Evolutionary conservation across 805 yeast genomes (phyloP).

Genomic region (Maudiozyma serrabonitensis): DNA sequence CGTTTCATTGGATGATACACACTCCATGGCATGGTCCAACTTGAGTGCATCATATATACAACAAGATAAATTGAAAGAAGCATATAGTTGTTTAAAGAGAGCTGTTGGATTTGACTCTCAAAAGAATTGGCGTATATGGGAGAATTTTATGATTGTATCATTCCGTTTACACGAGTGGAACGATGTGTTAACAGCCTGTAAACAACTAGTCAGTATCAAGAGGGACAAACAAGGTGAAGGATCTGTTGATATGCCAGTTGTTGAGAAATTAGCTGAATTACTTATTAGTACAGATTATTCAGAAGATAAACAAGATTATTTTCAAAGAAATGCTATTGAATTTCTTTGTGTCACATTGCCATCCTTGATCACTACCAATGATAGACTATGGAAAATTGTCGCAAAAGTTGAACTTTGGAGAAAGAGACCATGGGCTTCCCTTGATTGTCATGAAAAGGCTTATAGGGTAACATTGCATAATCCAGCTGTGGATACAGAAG

Average conservation of each 20-base stretch:
- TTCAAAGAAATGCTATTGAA: slow-evolving; percentile 60
- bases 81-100: slow-evolving; percentile 73
- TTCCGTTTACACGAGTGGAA: slow-evolving; percentile 79
- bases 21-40: slow-evolving; percentile 83
- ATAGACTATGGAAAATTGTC: slow-evolving; percentile 71
- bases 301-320: slow-evolving; percentile 40
- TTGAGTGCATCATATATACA: slow-evolving; percentile 70
- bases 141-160: slow-evolving; percentile 76
- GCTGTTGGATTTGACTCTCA: slow-evolving; percentile 67
- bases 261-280: slow-evolving; percentile 63
- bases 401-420: slow-evolving; percentile 85
- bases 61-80: slow-evolving; percentile 58
- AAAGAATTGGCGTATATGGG: slow-evolving; percentile 84
- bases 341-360: slow-evolving; percentile 66
- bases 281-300: slow-evolving; percentile 46
- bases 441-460: slow-evolving; percentile 81
- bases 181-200: slow-evolving; percentile 72
- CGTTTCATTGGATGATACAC: slow-evolving; percentile 73
- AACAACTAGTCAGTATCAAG: slow-evolving; percentile 48
- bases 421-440: slow-evolving; percentile 74
- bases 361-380: slow-evolving; percentile 46
- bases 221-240: slow-evolving; percentile 50
- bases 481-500: slow-evolving; percentile 55
- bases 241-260: slow-evolving; percentile 62
- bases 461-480: slow-evolving; percentile 59